Evolutionary conservation across 2,329 filamentous ascomycete species (phyloP).

Genomic region (Ascochyta fabae): DNA sequence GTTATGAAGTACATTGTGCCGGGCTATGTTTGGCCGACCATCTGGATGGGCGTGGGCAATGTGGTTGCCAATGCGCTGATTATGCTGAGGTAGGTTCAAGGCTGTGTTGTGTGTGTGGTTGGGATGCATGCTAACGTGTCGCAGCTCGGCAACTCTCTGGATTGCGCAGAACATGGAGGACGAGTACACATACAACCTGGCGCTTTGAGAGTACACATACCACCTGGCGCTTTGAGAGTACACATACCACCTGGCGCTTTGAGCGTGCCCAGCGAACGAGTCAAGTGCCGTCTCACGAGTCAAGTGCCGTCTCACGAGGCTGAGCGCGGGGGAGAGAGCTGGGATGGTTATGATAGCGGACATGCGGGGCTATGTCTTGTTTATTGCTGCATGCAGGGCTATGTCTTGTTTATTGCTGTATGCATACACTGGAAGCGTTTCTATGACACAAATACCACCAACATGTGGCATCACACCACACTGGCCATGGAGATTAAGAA

Average conservation of each 20-base stretch:
- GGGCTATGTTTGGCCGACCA: constrained; percentile 64
- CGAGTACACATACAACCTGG: constrained; percentile 73
- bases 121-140: constrained; percentile 27
- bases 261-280: not conserved
- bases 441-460: constrained; percentile 1
- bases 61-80: constrained; percentile 69
- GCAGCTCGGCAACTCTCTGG: constrained; percentile 69
- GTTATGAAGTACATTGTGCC: constrained; percentile 71
- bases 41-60: constrained; percentile 73
- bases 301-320: not conserved
- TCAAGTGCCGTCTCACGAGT: not conserved
- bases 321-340: not conserved
- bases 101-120: not conserved
- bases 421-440: constrained; percentile 18
- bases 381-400: no score
- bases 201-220: constrained; percentile 54
- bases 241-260: no score
- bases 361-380: constrained; percentile 3
- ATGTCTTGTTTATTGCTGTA: constrained; percentile 14
- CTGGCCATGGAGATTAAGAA: constrained; percentile 1
- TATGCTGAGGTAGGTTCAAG: constrained; percentile 66
- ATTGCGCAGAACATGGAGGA: constrained; percentile 76
- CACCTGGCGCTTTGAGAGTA: no score
- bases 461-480: not conserved
- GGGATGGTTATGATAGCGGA: constrained; percentile 4